phyloP scores from a whole-genome alignment of 768 basidiomycete species.

The Xerocomellus intermedius region DNA sequence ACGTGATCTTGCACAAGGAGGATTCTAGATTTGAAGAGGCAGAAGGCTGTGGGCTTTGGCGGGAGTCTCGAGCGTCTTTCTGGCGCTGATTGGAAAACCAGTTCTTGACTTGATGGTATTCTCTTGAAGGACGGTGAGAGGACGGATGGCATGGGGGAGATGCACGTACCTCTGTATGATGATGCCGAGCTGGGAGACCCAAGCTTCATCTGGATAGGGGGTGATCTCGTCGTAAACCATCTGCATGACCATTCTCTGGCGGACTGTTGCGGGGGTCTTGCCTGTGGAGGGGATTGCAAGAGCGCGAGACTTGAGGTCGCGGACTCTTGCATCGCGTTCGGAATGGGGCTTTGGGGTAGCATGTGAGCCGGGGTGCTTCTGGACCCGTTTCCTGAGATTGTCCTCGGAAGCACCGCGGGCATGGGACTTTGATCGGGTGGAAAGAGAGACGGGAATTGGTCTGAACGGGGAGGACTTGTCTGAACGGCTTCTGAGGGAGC shows the following conservation, averaged over 20 bases:
- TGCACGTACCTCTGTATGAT: conserved; percentile 51
- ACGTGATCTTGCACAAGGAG: conserved; percentile 34
- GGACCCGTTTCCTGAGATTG: conserved; percentile 26
- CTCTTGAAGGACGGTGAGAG: conserved; percentile 33
- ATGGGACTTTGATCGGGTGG: conserved; percentile 27
- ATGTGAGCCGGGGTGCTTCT: conserved; percentile 22
- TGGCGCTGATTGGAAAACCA: conserved; percentile 69
- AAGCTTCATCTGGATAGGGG: conserved; percentile 60
- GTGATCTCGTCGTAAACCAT: conserved; percentile 68
- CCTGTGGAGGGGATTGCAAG: conserved; percentile 35
- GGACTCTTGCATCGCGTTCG: conserved; percentile 32
- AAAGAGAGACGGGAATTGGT: conserved; percentile 20
- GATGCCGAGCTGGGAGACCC: conserved; percentile 58
- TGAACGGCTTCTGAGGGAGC: conserved; percentile 30
- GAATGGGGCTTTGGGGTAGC: conserved; percentile 22
- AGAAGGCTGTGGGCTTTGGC: conserved; percentile 35
- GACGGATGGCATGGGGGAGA: neutral
- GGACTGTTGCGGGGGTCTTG: conserved; percentile 50
- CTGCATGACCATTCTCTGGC: conserved; percentile 55
- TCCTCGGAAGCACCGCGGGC: conserved; percentile 27
- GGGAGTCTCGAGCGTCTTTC: conserved; percentile 39
- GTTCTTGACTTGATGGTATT: conserved; percentile 61
- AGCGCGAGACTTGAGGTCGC: conserved; percentile 32
- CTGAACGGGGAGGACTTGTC: conserved; percentile 30
- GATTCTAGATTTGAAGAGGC: conserved; percentile 35